Percentiles rank a stretch among this genome's conserved stretches.
Conservation (phyloP, 306 rosid genomes). For the Malus asiatica region DNA sequence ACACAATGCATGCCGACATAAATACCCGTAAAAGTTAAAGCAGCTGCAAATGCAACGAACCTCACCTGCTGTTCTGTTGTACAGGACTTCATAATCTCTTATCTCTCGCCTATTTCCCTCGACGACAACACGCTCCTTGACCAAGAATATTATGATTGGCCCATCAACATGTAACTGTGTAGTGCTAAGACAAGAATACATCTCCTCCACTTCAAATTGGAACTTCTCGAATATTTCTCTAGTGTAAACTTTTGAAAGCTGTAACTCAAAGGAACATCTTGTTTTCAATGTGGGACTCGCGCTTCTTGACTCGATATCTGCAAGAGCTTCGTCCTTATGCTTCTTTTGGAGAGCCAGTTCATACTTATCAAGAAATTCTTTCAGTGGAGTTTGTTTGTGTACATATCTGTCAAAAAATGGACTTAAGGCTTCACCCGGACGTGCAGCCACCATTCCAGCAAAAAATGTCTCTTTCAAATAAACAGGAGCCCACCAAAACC, state of each 20-base stretch:
- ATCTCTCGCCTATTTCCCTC: conserved; percentile 74
- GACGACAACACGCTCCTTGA: conserved; percentile 70
- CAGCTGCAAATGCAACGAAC: conserved; percentile 95
- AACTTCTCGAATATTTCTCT: conserved; percentile 66
- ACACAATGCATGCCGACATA: conserved; percentile 79
- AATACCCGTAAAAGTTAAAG: conserved; percentile 76
- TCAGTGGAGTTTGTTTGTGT: conserved; percentile 87
- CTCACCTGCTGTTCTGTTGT: conserved; percentile 71
- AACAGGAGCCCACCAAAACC: conserved; percentile 77
- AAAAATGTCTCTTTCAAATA: conserved; percentile 67
- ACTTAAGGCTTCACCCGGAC: conserved; percentile 47
- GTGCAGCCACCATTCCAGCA: conserved; percentile 67
- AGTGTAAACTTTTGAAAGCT: conserved; percentile 74
- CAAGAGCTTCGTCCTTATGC: conserved; percentile 67
- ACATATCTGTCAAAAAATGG: conserved; percentile 80
- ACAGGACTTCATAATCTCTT: conserved; percentile 80
- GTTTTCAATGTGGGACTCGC: conserved; percentile 69
- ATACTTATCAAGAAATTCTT: conserved; percentile 92
- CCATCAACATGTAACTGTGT: conserved; percentile 78
- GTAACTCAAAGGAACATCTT: conserved; percentile 82
- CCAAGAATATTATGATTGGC: conserved; percentile 69
- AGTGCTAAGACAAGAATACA: conserved; percentile 87
- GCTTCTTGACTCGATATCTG: conserved; percentile 82
- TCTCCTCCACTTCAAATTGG: conserved; percentile 87
- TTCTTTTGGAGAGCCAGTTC: conserved; percentile 85